Conservation (phyloP, 306 rosid genomes). For the Rosa multiflora region DNA sequence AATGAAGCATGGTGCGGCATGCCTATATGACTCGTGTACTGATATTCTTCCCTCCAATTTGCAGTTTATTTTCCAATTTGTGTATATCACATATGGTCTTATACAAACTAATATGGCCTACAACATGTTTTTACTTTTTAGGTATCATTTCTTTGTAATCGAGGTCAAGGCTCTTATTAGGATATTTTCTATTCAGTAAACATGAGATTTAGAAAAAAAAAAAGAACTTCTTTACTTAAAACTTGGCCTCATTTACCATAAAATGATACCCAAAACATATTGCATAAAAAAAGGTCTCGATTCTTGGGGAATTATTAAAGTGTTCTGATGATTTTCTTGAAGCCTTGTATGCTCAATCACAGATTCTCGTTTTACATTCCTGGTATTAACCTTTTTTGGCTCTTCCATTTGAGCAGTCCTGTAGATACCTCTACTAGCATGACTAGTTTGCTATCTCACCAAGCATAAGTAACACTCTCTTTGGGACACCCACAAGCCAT, state of each 20-base stretch:
- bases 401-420: constrained; percentile 40
- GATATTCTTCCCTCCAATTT: neutral
- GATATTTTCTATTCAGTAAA: neutral
- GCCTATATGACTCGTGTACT: neutral
- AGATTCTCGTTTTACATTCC: neutral
- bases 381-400: constrained; percentile 17
- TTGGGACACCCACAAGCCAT: no score
- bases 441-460: no score
- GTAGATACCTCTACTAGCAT: no score
- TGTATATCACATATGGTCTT: neutral
- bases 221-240: neutral
- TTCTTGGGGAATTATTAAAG: neutral
- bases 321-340: neutral
- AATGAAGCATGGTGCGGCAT: constrained; percentile 3
- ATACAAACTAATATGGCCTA: neutral
- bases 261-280: neutral
- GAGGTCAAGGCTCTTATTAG: neutral
- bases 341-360: neutral
- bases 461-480: no score
- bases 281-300: neutral
- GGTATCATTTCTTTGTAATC: neutral
- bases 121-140: neutral
- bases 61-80: neutral
- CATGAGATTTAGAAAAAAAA: neutral
- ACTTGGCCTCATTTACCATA: neutral